Evolutionary conservation across 495 filamentous ascomycete genomes (phyloP), one percentile per base, ranked within the genome.

Genomic region (Penicillium paxilli): DNA sequence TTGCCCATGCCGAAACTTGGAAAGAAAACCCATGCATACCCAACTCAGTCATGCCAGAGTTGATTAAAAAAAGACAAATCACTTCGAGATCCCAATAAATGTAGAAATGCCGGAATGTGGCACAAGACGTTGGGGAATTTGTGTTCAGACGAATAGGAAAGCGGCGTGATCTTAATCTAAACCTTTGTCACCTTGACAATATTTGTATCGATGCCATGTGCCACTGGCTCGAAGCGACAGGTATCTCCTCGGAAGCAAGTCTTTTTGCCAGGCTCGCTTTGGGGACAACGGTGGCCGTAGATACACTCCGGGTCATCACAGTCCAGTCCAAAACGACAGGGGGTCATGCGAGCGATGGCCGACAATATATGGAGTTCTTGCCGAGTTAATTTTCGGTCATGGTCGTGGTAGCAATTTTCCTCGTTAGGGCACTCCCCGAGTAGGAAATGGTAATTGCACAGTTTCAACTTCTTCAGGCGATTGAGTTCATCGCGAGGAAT

Each of bases 381-480:
- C 52, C 80, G 78, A 10, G 79, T 85, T 21, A 88, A 78, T 59
- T 84, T 86, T 68, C 89, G 86, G 30, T 84, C 73, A 69, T 95
- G 91, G 51, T 85, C 82, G 62, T 94, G 90, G 38, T 81, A 82
- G 68, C 91, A 96, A 11, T 82, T 79, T 21, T 85, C 62, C 28
- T 67, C 80, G 50, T 84, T 86, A 28, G 83, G 78, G 62, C 91
- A 95, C 40, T 87, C 86, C 1, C 84, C 82, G 24, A 89, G 82
- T 23, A 96, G 75, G 67, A 86, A 93, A 67, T 92, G 83, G 56
- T 90, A 88, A 66, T 94, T 94, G 81, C 91, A 96, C 21, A 93
- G 72, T 63, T 95, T 94, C 59, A 89, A 72, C 59, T 80, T 83
- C 64, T 86, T 85, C 54, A 87, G 60, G 21, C 81, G 76, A 52